Evolutionary conservation across 495 filamentous ascomycete species (phyloP).

Genomic region (Rostrohypoxylon terebratum): DNA sequence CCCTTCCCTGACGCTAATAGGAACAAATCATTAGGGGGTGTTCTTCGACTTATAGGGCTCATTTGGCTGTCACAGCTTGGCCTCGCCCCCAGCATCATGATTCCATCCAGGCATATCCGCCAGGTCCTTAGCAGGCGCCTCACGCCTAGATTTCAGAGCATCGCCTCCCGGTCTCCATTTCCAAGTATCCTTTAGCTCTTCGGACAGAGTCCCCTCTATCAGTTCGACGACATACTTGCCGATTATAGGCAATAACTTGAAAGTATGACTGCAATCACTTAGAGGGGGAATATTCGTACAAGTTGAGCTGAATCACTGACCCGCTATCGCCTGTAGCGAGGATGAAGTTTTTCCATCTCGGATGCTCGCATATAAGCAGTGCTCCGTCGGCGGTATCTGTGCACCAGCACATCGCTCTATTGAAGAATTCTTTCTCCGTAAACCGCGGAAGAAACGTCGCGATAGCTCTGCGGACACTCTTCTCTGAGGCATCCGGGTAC

Average conservation of each 20-base stretch:
- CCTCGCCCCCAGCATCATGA: conserved; percentile 24
- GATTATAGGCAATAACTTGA: conserved; percentile 44
- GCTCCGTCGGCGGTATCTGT: conserved; percentile 64
- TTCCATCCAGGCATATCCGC: conserved; percentile 47
- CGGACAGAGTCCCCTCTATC: conserved; percentile 39
- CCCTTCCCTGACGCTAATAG: too few species aligned
- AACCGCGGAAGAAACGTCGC: conserved; percentile 62
- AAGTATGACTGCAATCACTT: conserved; percentile 36
- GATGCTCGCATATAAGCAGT: conserved; percentile 46
- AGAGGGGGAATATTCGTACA: too few species aligned
- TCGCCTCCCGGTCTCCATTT: conserved; percentile 45
- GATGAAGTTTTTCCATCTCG: conserved; percentile 46
- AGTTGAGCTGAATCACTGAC: conserved; percentile 12
- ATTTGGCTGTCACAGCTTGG: not conserved
- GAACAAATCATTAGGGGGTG: too few species aligned
- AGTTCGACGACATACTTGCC: conserved; percentile 47
- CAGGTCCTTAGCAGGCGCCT: conserved; percentile 42
- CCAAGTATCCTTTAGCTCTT: conserved; percentile 42
- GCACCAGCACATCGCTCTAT: conserved; percentile 68
- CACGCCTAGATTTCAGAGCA: conserved; percentile 38
- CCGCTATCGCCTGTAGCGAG: conserved; percentile 47
- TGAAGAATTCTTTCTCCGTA: conserved; percentile 59
- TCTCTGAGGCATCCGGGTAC: conserved; percentile 62
- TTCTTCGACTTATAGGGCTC: not conserved
- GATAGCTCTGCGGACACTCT: conserved; percentile 57